Evolutionary conservation across 441 rosid species (phyloP).

Genomic region (Croton setiger): DNA sequence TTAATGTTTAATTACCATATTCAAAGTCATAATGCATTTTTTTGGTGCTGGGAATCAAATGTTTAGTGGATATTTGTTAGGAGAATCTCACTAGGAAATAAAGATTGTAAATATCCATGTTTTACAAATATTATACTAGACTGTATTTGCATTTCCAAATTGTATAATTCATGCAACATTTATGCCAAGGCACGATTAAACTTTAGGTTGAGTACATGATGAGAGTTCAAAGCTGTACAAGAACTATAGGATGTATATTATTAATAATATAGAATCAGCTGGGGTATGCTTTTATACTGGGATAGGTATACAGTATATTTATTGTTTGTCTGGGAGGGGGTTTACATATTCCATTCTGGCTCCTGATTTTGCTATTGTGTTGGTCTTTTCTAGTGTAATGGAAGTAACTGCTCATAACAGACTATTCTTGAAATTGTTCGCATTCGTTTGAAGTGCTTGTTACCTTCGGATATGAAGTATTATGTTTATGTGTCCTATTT

Average conservation of each 20-base stretch:
- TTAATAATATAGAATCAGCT: not conserved
- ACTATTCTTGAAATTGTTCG: not conserved
- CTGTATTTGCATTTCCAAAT: not conserved
- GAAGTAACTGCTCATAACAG: no score
- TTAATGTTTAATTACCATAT: not conserved
- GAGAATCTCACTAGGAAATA: not conserved
- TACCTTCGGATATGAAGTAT: not conserved
- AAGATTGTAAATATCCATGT: not conserved
- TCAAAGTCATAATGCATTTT: not conserved
- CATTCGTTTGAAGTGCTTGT: not conserved
- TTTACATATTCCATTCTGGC: no score
- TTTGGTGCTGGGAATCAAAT: not conserved
- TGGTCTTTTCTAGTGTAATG: no score
- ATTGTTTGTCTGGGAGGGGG: no score
- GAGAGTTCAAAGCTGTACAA: no score
- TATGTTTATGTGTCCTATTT: not conserved
- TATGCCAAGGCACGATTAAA: not conserved
- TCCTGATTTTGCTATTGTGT: no score
- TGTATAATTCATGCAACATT: not conserved
- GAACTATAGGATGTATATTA: not conserved
- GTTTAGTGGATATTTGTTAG: not conserved
- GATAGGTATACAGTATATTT: no score
- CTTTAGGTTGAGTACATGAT: not conserved
- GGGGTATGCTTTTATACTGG: not conserved
- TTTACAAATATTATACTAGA: not conserved